phyloP scores from a whole-genome alignment of 257 asterid species.

The Solanum virginianum region DNA sequence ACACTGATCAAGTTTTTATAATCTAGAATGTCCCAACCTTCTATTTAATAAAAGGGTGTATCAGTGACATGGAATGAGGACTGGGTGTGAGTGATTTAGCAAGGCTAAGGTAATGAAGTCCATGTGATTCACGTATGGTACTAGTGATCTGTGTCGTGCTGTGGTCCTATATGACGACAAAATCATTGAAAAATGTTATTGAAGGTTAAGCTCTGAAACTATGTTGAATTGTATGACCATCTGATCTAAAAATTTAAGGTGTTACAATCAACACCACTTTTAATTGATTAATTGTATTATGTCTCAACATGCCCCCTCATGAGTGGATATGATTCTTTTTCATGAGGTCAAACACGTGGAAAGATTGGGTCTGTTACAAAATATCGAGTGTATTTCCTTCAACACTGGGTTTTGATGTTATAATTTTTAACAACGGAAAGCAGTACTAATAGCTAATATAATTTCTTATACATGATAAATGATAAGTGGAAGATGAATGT shows the following conservation, averaged over 20 bases:
- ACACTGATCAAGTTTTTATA: background rate
- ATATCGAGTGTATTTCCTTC: background rate
- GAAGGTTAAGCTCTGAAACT: background rate
- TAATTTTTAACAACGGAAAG: background rate
- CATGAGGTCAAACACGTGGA: background rate
- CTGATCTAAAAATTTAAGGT: background rate
- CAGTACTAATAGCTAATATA: background rate
- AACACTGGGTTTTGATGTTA: background rate
- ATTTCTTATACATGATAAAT: background rate
- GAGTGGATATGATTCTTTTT: background rate
- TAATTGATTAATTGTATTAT: too few species aligned
- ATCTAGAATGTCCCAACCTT: background rate
- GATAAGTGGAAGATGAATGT: background rate
- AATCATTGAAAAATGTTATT: background rate
- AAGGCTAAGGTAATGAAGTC: background rate
- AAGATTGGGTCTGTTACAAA: background rate
- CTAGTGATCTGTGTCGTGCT: background rate
- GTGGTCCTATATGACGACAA: background rate
- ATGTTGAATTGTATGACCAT: background rate
- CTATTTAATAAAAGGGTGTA: background rate
- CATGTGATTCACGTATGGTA: background rate
- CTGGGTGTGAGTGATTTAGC: background rate
- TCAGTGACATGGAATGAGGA: background rate
- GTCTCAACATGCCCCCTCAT: background rate
- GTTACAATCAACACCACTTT: background rate